Evolutionary conservation across 2,329 filamentous ascomycete genomes (phyloP).

Genomic region (Aspergillus flavus): DNA sequence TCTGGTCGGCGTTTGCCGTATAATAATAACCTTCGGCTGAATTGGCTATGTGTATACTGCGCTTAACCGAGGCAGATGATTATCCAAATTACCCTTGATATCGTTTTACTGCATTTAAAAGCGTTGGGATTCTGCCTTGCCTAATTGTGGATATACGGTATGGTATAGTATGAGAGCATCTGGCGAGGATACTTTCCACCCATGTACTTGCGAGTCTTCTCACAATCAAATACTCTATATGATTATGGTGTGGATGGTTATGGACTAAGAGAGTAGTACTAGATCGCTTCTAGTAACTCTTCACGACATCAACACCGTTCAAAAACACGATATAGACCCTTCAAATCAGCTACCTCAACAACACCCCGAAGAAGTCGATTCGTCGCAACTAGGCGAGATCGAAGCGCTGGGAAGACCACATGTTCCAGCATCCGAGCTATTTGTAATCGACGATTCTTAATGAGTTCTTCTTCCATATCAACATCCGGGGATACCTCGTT

Average conservation of each 20-base stretch:
- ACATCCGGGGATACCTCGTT: conserved; percentile 11
- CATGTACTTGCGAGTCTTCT: not conserved
- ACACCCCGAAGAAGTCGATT: conserved; percentile 74
- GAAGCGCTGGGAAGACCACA: conserved; percentile 86
- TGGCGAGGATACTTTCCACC: not conserved
- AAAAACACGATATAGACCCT: conserved; percentile 91
- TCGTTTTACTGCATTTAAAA: not conserved
- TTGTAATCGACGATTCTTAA: conserved; percentile 61
- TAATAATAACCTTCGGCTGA: not conserved
- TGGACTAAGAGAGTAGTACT: not conserved
- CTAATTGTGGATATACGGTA: not conserved
- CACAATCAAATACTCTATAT: not conserved
- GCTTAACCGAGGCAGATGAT: not conserved
- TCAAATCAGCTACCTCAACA: conserved; percentile 86
- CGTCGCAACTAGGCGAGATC: conserved; percentile 79
- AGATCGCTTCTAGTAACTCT: not conserved
- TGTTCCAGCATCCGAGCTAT: conserved; percentile 79
- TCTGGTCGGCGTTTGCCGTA: not conserved
- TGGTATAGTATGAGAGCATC: not conserved
- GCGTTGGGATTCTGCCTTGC: not conserved
- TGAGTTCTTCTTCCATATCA: conserved; percentile 51
- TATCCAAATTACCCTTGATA: not conserved
- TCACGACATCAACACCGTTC: conserved; percentile 71
- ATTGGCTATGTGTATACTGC: not conserved
- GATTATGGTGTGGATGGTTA: not conserved